Evolutionary conservation across 306 rosid genomes (phyloP).

Genomic region (Inga laurina): DNA sequence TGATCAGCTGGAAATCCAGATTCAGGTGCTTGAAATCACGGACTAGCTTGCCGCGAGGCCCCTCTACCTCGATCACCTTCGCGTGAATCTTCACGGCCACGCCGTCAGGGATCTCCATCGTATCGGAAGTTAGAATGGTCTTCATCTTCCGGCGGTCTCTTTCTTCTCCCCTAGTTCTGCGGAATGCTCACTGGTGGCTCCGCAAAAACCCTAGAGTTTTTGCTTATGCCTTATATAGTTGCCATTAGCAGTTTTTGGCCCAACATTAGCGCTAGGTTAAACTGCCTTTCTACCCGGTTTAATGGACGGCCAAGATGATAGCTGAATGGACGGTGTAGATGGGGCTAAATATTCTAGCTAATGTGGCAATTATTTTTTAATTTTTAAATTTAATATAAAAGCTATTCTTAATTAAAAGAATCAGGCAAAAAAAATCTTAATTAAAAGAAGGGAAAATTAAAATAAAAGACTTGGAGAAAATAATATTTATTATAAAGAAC

Average conservation of each 20-base stretch:
- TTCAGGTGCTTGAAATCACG: slow-evolving; percentile 80
- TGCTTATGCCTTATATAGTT: neutral
- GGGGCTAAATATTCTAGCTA: neutral
- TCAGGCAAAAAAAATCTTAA: no score
- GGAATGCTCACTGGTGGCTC: neutral
- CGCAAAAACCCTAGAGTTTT: neutral
- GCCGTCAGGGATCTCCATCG: slow-evolving; percentile 79
- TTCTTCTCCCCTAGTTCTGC: neutral
- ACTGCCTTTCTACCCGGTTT: no score
- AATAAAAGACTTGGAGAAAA: no score
- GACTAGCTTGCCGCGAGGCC: slow-evolving; percentile 73
- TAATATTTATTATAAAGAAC: no score
- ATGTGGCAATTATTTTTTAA: no score
- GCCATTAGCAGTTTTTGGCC: neutral
- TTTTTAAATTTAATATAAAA: no score
- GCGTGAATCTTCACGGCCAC: slow-evolving; percentile 71
- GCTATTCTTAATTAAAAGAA: no score
- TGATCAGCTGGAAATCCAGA: slow-evolving; percentile 70
- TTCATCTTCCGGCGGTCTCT: slow-evolving; percentile 49
- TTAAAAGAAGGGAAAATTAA: no score
- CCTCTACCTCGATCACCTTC: slow-evolving; percentile 77
- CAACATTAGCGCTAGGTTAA: no score
- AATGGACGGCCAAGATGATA: neutral
- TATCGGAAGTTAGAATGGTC: slow-evolving; percentile 67
- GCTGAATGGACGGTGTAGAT: neutral